Conservation (phyloP, 202 grass and related monocot genomes). For the Bolboschoenoplectus hybrid region DNA sequence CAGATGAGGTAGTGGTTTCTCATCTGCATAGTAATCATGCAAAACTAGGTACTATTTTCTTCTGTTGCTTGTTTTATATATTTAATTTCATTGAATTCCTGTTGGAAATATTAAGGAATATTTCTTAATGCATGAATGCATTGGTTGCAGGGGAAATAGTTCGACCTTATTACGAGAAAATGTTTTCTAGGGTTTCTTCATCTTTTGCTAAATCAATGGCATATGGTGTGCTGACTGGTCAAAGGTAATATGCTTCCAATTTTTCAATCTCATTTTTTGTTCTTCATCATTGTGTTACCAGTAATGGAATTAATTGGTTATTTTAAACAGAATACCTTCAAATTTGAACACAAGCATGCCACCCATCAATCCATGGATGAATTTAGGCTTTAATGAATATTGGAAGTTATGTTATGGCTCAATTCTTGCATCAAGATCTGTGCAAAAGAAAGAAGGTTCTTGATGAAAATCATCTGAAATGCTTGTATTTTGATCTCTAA, state of each 20-base stretch:
- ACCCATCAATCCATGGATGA: slow-evolving; percentile 66
- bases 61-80: slow-evolving; percentile 16
- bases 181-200: slow-evolving; percentile 61
- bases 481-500: slow-evolving; percentile 12
- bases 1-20: slow-evolving; percentile 60
- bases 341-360: slow-evolving; percentile 56
- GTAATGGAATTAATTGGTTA: background rate
- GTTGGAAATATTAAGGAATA: background rate
- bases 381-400: slow-evolving; percentile 62
- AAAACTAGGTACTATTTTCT: slow-evolving; percentile 61
- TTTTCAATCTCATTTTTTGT: slow-evolving; percentile 3
- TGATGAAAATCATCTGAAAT: slow-evolving; percentile 2
- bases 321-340: slow-evolving; percentile 64
- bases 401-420: slow-evolving; percentile 60
- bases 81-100: slow-evolving; percentile 13
- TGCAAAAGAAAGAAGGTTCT: background rate
- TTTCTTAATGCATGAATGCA: slow-evolving; percentile 2
- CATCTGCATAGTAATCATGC: slow-evolving; percentile 66
- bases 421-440: slow-evolving; percentile 44
- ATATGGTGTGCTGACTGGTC: slow-evolving; percentile 76
- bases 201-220: slow-evolving; percentile 73
- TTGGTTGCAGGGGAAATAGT: slow-evolving; percentile 65
- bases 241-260: slow-evolving; percentile 52
- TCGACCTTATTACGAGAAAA: slow-evolving; percentile 52
- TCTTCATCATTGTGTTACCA: background rate